phyloP scores from a whole-genome alignment of 2,329 filamentous ascomycete genomes.

The Septoria linicola region DNA sequence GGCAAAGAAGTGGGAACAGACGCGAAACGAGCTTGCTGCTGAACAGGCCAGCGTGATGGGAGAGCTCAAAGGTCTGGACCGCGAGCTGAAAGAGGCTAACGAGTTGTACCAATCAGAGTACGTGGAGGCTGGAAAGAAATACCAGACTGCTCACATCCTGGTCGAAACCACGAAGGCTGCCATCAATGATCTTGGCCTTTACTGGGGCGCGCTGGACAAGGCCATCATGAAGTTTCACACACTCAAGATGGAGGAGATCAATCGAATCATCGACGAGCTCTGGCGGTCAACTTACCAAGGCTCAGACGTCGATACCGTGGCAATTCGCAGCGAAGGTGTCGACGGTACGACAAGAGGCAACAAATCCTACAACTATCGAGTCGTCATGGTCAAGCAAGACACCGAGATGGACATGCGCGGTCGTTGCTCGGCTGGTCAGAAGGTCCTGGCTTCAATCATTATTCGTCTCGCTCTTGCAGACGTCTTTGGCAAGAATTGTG shows the following conservation, averaged over 20 bases:
- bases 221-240: slow-evolving; percentile 97
- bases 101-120: slow-evolving; percentile 84
- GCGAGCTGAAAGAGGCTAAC: slow-evolving; percentile 70
- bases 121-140: slow-evolving; percentile 74
- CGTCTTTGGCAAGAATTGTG: slow-evolving; percentile 94
- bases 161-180: slow-evolving; percentile 90
- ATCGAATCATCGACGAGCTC: slow-evolving; percentile 89
- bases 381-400: slow-evolving; percentile 96
- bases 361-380: slow-evolving; percentile 90
- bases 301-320: slow-evolving; percentile 93
- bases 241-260: slow-evolving; percentile 98
- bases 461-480: slow-evolving; percentile 94
- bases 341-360: slow-evolving; percentile 72
- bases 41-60: slow-evolving; percentile 74
- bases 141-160: slow-evolving; percentile 83
- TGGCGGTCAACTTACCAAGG: slow-evolving; percentile 97
- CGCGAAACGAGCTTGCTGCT: slow-evolving; percentile 68
- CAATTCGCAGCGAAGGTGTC: slow-evolving; percentile 76
- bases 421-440: slow-evolving; percentile 93
- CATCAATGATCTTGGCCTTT: slow-evolving; percentile 83
- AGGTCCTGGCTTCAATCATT: slow-evolving; percentile 94
- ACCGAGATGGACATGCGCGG: slow-evolving; percentile 99
- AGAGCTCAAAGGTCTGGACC: slow-evolving; percentile 78
- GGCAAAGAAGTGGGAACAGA: slow-evolving; percentile 64
- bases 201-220: slow-evolving; percentile 80